These are phyloP conservation scores for Globisporangium paroecandrum DNA, from an alignment of 352 stramenopile species.

Conservation along the genomic window DNA sequence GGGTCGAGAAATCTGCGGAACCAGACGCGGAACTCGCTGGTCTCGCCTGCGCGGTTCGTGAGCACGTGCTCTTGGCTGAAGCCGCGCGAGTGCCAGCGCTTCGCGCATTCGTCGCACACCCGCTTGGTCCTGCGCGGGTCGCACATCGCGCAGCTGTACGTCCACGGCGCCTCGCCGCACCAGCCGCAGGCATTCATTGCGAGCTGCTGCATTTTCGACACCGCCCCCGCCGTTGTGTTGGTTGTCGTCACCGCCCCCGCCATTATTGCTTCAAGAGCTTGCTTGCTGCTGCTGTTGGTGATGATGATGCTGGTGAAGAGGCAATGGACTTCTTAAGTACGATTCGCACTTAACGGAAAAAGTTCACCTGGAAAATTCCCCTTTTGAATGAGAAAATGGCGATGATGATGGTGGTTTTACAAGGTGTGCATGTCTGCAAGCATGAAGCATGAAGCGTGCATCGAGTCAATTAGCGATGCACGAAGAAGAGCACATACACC, in stretches of 20 bases:
- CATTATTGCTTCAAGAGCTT: not conserved
- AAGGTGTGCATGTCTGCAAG: not conserved
- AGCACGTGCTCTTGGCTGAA: conserved; percentile 30
- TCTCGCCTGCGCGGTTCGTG: conserved; percentile 20
- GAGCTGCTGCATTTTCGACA: conserved; percentile 2
- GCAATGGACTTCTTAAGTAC: not conserved
- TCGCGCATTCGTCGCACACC: conserved; percentile 27
- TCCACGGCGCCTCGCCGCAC: conserved; percentile 36
- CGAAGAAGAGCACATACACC: not conserved
- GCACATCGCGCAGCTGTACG: conserved; percentile 29
- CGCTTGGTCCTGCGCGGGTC: conserved; percentile 29
- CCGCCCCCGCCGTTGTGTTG: not conserved
- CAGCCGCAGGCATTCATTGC: conserved; percentile 23
- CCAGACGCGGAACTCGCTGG: conserved; percentile 22
- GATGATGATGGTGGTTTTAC: not conserved
- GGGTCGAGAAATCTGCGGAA: not conserved
- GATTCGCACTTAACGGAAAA: not conserved
- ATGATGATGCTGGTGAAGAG: not conserved
- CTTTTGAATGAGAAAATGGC: not conserved
- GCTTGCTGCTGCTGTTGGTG: not conserved
- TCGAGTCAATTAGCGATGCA: not conserved
- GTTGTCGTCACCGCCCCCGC: not conserved
- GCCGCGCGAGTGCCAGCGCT: conserved; percentile 39
- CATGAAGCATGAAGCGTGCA: not conserved
- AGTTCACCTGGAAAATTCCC: not conserved